Evolutionary conservation across 352 stramenopile species (phyloP).

Genomic region (Pythium rishiriense): DNA sequence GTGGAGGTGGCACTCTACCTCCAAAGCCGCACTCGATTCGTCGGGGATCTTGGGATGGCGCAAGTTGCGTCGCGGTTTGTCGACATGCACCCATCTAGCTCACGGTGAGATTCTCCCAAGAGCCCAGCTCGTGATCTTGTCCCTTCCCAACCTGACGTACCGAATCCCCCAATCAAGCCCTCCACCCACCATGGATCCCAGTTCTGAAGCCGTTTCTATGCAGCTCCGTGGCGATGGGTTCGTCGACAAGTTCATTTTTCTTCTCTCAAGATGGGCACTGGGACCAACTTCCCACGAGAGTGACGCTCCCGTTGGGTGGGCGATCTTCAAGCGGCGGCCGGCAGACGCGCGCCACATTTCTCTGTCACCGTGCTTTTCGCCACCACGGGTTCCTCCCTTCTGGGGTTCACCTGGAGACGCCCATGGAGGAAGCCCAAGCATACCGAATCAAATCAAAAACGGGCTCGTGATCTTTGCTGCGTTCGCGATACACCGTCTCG

Average conservation of each 20-base stretch:
- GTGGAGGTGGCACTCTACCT: background rate
- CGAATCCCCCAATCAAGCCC: too few relatives aligned
- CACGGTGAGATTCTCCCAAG: too few relatives aligned
- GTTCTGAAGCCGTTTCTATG: slow-evolving; percentile 18
- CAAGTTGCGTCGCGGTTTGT: slow-evolving; percentile 1
- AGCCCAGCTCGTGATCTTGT: too few relatives aligned
- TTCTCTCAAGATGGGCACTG: too few relatives aligned
- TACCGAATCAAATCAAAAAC: background rate
- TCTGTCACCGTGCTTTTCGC: slow-evolving; percentile 5
- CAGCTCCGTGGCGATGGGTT: background rate
- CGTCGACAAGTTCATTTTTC: too few relatives aligned
- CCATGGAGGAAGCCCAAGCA: too few relatives aligned
- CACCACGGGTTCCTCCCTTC: background rate
- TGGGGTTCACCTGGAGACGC: background rate
- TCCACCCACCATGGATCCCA: too few relatives aligned
- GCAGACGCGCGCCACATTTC: slow-evolving; percentile 9
- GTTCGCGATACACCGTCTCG: background rate
- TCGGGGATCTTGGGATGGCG: background rate
- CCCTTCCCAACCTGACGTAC: too few relatives aligned
- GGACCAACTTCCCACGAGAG: slow-evolving; percentile 20
- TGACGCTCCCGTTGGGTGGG: slow-evolving; percentile 2
- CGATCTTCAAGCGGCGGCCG: slow-evolving; percentile 11
- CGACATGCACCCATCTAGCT: too few relatives aligned
- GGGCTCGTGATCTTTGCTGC: background rate
- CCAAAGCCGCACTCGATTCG: background rate